These are phyloP conservation scores for Herpetomonas samuelpessoai DNA, from an alignment of 208 protist genomes.

Conservation along the genomic window DNA sequence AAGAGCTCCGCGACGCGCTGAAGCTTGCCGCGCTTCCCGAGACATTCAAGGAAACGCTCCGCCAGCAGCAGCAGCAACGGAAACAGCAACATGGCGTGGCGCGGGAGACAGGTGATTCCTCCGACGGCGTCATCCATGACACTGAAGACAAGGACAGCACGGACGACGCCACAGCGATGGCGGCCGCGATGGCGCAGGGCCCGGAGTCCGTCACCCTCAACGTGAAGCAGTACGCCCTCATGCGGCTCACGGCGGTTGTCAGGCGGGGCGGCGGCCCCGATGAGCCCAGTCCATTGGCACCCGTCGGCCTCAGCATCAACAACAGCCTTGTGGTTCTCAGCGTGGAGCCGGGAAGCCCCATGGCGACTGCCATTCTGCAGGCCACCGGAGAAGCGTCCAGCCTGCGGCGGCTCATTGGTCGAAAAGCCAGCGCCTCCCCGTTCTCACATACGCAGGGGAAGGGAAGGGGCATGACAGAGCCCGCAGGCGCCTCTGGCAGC, in stretches of 20 bases:
- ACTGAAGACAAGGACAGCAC: neutral
- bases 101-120: too few relatives aligned
- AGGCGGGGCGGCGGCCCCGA: conserved; percentile 29
- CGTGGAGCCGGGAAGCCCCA: conserved; percentile 34
- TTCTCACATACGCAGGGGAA: neutral
- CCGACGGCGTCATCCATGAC: too few relatives aligned
- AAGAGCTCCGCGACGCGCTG: conserved; percentile 25
- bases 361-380: conserved; percentile 38
- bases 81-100: too few relatives aligned
- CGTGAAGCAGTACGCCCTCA: conserved; percentile 59
- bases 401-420: conserved; percentile 33
- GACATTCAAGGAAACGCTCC: neutral
- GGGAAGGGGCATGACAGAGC: neutral
- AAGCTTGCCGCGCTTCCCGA: conserved; percentile 9
- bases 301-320: conserved; percentile 61
- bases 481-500: neutral
- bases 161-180: neutral
- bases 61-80: too few relatives aligned
- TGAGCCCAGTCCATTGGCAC: conserved; percentile 28
- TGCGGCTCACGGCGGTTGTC: conserved; percentile 28
- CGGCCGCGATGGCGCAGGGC: conserved; percentile 3
- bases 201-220: conserved; percentile 58
- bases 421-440: neutral
- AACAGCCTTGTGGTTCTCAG: conserved; percentile 43
- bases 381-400: conserved; percentile 46